Percentiles rank a stretch among this genome's conserved stretches.
Evolutionary conservation across 2,329 filamentous ascomycete genomes (phyloP).

Genomic region (Phialemoniopsis sp.): DNA sequence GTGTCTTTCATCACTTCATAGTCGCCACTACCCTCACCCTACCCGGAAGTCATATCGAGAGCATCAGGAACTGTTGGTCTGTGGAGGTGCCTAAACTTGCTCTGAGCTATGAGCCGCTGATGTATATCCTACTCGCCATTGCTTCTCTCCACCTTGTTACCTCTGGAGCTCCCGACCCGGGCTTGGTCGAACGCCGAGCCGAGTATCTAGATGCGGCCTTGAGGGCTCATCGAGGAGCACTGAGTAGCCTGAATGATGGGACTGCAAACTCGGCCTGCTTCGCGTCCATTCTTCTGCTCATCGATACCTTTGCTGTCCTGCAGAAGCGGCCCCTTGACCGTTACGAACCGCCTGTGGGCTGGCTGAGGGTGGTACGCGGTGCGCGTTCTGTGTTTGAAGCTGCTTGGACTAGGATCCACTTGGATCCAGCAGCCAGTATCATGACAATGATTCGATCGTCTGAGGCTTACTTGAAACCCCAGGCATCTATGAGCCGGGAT

Average conservation of each 20-base stretch:
- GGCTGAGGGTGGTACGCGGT: slow-evolving; percentile 16
- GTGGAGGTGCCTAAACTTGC: slow-evolving; percentile 13
- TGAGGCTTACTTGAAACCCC: no score
- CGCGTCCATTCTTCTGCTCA: slow-evolving; percentile 13
- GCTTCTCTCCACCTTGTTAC: slow-evolving; percentile 11
- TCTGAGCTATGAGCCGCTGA: slow-evolving; percentile 13
- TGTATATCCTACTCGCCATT: slow-evolving; percentile 15
- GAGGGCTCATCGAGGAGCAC: slow-evolving; percentile 9
- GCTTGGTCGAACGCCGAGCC: slow-evolving; percentile 3
- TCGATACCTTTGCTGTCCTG: slow-evolving; percentile 14
- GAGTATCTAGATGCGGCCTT: slow-evolving; percentile 15
- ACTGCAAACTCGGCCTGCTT: slow-evolving; percentile 15
- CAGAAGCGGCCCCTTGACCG: slow-evolving; percentile 10
- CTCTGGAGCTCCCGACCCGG: slow-evolving; percentile 5
- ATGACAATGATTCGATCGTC: slow-evolving; percentile 5
- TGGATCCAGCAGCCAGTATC: slow-evolving; percentile 9
- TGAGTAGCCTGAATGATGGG: slow-evolving; percentile 7
- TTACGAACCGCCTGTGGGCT: slow-evolving; percentile 16
- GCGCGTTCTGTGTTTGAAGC: slow-evolving; percentile 12
- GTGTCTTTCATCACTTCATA: slow-evolving; percentile 14
- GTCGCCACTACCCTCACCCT: slow-evolving; percentile 11
- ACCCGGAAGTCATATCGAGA: slow-evolving; percentile 10
- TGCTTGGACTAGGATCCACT: slow-evolving; percentile 6
- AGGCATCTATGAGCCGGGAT: no score
- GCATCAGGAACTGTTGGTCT: slow-evolving; percentile 12